Evolutionary conservation across 2,329 filamentous ascomycete genomes (phyloP).

Genomic region (Pyricularia grisea): DNA sequence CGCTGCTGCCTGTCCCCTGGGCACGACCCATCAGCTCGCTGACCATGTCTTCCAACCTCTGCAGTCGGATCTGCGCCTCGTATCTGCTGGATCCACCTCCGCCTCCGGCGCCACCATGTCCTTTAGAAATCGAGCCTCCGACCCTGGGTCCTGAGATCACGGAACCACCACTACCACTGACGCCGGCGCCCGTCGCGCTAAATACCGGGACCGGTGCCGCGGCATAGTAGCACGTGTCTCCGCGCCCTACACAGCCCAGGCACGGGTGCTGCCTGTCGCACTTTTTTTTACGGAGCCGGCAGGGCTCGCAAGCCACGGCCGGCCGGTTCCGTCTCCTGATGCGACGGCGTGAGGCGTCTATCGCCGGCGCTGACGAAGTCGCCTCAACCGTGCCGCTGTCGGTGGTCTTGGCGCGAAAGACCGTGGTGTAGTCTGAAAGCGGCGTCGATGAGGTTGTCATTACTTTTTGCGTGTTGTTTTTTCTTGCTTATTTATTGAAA

Average conservation of each 20-base stretch:
- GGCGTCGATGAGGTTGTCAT: not conserved
- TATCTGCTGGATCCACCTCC: conserved; percentile 12
- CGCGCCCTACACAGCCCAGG: conserved; percentile 41
- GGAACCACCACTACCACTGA: no score
- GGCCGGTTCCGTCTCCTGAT: conserved; percentile 28
- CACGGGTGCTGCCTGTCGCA: conserved; percentile 45
- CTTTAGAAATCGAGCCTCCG: conserved; percentile 20
- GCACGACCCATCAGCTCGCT: conserved; percentile 38
- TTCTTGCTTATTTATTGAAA: not conserved
- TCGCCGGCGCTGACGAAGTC: not conserved
- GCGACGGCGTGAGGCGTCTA: conserved; percentile 10
- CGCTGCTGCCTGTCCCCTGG: not conserved
- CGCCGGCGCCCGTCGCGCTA: not conserved
- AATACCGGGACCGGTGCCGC: conserved; percentile 21
- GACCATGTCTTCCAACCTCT: conserved; percentile 48
- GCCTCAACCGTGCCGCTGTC: not conserved
- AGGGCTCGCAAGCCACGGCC: conserved; percentile 37
- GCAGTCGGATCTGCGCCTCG: conserved; percentile 30
- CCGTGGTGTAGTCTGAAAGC: conserved; percentile 10
- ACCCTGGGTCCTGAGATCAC: conserved; percentile 12
- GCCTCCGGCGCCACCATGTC: not conserved
- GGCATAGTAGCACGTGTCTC: conserved; percentile 38
- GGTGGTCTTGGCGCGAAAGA: conserved; percentile 9
- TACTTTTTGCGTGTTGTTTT: not conserved
- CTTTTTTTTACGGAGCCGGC: conserved; percentile 45